Evolutionary conservation across 2,329 filamentous ascomycete genomes (phyloP), one percentile per base, ranked within the genome.

Genomic region (Exutisphaerella laricina): DNA sequence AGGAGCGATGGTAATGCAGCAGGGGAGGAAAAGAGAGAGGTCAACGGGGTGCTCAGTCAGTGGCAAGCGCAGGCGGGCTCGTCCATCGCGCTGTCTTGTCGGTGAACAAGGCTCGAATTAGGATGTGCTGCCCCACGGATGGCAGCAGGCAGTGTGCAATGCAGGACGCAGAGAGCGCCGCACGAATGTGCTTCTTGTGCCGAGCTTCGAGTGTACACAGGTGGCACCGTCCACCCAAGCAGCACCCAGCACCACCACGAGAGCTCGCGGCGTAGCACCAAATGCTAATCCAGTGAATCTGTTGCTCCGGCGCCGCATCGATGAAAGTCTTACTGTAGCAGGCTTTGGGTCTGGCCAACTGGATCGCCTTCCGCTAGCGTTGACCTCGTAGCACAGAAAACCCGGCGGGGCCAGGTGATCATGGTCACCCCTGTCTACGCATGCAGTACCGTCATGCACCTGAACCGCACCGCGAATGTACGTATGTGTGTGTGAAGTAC

Each of bases 1-100:
- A 38, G 43, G 41, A 46, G 39, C 43, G 43, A 46, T 34, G 25
- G 43, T 46, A 21, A 29, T 32, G 34, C 16, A 23, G 26, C 3
- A 20, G 4, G 16, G 12, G 18, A 38, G 17, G 33, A 20, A 28
- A 26, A 29, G 31, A 13, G 32, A 25, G 23, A 28, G 37, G 13
- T 22, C 29, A 14, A 25, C 14, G 21, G 43, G 26, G 4, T 17
- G n/a, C 6, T 6, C 6, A 12, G 14, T 16, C 20, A 17, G 38
- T 30, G 38, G 22, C 40, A 41, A 41, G 16, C 39, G 18, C 23
- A 12, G 20, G 13, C 14, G 28, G 29, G 5, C 14, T 26, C 23
- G 18, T 14, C 23, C 38, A 33, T 40, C 6, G 13, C 32, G n/a
- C n/a, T n/a, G n/a, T 20, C 38, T 6, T 30, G n/a, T 10, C 10